Base-by-base conservation (phyloP, 768 basidiomycete genomes). In the Tephrocybe sp. region DNA sequence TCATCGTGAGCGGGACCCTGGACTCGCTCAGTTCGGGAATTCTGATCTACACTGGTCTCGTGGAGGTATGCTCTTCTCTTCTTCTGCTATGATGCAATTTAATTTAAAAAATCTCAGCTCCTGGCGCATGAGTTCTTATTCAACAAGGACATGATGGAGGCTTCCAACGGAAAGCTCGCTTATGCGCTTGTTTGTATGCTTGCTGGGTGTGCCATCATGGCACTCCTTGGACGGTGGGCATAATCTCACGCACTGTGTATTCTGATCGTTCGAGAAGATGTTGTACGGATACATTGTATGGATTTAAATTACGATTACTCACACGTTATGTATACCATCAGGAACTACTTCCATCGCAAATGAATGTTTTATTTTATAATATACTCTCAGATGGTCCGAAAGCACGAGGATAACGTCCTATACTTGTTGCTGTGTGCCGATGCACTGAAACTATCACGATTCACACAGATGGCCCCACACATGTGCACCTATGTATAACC, bases 71-170 rank as follows among this genome's bases (percentile, higher is more conserved):
- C 11, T 30, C 12, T 13, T 25, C 34, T 22, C 12, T 25, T 30
- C 9, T 15, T 49, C 5, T 31, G 34, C 7, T 16, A 39, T 27
- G 11, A 18, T 19, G 31, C 39, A 22, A 47, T 31, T 63, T 30
- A 62, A 32, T 16, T 55, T 27, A 26, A 12, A 9, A 41, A 21
- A 15, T 26, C 32, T 12, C 28, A 88, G 86, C 78, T 97, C 0
- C 77, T 98, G 37, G 96, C 92, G 1, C 95, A 97, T 63, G 96
- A 98, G 61, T 97, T 98, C 69, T 62, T 98, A 32, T 93, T 96
- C 71, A 93, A 83, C 72, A 82, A 84, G 51, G 81, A 90, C 49
- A 91, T 94, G 86, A 82, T 86, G 65, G 74, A 80, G n/a, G 79
- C 79, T 4, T 82, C 83, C 5, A 82, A 80, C 45, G 60, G 66